A percentile compares a stretch with the other conserved stretches of the same genome.
Evolutionary conservation across 345 rosid genomes (phyloP).

Genomic region (Citrus cavaleriei): DNA sequence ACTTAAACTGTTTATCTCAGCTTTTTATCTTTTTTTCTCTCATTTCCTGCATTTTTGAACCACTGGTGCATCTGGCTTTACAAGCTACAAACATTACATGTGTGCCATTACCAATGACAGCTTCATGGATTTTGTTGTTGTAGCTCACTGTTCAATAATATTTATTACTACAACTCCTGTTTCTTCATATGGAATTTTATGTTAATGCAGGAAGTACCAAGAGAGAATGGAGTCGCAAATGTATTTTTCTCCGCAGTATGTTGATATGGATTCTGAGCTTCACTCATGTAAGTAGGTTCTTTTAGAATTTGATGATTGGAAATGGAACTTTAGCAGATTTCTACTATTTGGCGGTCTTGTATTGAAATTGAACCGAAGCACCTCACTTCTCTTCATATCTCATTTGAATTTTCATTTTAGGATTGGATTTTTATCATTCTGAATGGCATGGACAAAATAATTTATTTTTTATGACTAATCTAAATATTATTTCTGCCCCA

Average conservation of each 20-base stretch:
- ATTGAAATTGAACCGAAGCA: background rate
- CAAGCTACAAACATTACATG: background rate
- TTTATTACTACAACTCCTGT: background rate
- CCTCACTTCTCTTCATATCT: background rate
- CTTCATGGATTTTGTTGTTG: background rate
- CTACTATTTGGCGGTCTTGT: too few species aligned
- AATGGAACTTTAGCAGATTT: background rate
- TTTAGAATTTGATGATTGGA: background rate
- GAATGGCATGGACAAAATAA: background rate
- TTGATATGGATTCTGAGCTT: slow-evolving; percentile 47
- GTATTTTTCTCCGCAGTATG: slow-evolving; percentile 30
- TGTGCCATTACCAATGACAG: background rate
- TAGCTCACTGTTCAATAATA: background rate
- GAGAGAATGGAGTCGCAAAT: slow-evolving; percentile 38
- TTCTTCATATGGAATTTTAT: background rate
- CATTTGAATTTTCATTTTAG: background rate
- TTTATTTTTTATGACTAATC: background rate
- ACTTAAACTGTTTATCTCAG: background rate
- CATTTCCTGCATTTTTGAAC: background rate
- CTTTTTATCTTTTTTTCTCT: background rate
- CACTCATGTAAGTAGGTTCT: slow-evolving; percentile 39
- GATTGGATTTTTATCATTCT: background rate
- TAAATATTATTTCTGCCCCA: background rate
- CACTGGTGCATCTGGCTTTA: background rate
- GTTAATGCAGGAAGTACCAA: slow-evolving; percentile 40